Evolutionary conservation across 2,329 filamentous ascomycete species (phyloP), one percentile per base, ranked within the genome.

Genomic region (Anisogramma anomala): DNA sequence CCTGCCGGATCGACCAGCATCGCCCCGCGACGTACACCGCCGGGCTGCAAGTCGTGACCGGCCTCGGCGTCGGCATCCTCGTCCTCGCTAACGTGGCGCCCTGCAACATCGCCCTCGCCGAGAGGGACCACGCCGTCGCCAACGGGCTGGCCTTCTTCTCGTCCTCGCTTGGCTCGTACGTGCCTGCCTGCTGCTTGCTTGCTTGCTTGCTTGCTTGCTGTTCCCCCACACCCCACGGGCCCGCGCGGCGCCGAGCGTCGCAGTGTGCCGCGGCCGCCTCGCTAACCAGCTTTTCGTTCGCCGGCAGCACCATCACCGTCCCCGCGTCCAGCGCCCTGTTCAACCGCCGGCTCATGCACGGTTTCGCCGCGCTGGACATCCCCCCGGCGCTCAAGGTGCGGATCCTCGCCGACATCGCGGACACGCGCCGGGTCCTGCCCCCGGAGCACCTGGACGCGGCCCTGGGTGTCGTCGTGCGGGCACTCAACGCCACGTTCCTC

Each of bases 21-120:
- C 13, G 22, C 20, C 15, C 18, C 10, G 3, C 19, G 15, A 8
- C 10, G 17, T 19, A 14, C 11, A n/a, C 20, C 15, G 34, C 25
- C 18, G 34, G 13, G 4, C 30, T 39, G 26, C 33, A 46, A n/a
- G 15, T 32, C 23, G 13, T 43, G 18, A 15, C 42, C n/a, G 43
- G 43, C 8, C 18, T 31, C 8, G 40, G 43, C 3, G 39, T 46
- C 14, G 43, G 43, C 13, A 22, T 42, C 11, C 14, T 46, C 3
- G 42, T 43, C 18, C 40, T 46, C 6, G 43, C 43, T 17, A 46
- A 46, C 26, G 39, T 46, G 3, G 39, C 43, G 11, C 27, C 43
- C 26, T 46, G 40, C 33, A 40, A 46, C 15, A 46, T 19, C 15
- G 36, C 20, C 3, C 36, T 46, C 17, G 33, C 23, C 3, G 43